Evolutionary conservation across 2,329 filamentous ascomycete genomes (phyloP).

Genomic region (Colletotrichum sp.): DNA sequence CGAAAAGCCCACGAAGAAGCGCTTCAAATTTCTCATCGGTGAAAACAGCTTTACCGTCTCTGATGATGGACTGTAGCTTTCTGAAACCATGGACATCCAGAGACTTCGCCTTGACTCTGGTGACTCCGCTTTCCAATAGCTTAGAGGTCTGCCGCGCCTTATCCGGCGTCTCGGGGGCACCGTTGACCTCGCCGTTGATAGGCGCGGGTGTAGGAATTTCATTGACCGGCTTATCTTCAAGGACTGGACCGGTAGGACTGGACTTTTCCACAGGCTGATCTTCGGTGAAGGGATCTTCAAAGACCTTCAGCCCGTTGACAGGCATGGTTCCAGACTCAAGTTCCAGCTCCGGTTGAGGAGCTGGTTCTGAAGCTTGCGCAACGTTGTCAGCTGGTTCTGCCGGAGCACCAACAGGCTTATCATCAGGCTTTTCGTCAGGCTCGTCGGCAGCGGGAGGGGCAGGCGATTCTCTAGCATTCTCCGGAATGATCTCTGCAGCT

Average conservation of each 20-base stretch:
- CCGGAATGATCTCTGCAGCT: slow-evolving; percentile 3
- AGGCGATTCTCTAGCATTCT: slow-evolving; percentile 3
- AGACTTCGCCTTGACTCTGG: slow-evolving; percentile 71
- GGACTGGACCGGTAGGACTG: slow-evolving; percentile 51
- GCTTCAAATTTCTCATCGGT: slow-evolving; percentile 72
- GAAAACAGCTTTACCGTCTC: slow-evolving; percentile 68
- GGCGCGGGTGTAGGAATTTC: slow-evolving; percentile 47
- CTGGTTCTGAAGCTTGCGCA: neutral
- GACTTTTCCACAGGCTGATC: slow-evolving; percentile 52
- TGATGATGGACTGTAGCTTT: slow-evolving; percentile 76
- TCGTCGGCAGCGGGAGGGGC: neutral
- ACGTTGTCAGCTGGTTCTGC: neutral
- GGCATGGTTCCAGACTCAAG: slow-evolving; percentile 29
- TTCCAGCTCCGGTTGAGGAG: neutral
- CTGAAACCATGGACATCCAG: slow-evolving; percentile 85
- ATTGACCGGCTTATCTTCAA: slow-evolving; percentile 66
- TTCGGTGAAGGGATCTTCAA: slow-evolving; percentile 65
- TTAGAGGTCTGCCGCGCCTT: slow-evolving; percentile 63
- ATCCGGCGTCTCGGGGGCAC: slow-evolving; percentile 47
- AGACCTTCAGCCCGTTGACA: slow-evolving; percentile 56
- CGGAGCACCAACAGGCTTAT: neutral
- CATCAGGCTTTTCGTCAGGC: neutral
- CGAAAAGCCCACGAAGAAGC: slow-evolving; percentile 70
- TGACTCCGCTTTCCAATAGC: slow-evolving; percentile 75
- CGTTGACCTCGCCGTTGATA: neutral